These are phyloP conservation scores for Rauvolfia tetraphylla DNA, from an alignment of 257 asterid genomes.

Conservation along the genomic window DNA sequence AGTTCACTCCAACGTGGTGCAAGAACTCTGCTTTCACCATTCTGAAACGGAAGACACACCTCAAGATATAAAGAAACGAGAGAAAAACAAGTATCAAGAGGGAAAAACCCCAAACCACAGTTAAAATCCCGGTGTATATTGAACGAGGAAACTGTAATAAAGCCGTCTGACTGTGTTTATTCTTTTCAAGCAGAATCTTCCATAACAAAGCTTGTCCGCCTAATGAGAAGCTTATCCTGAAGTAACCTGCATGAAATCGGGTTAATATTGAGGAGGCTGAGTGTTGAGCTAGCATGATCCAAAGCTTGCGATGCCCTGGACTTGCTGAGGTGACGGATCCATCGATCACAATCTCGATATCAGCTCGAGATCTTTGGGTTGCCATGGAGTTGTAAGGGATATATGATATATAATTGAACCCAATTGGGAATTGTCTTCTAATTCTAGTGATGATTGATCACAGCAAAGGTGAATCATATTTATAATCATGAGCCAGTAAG, in stretches of 20 bases:
- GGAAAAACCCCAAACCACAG: conserved; percentile 42
- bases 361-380: not conserved
- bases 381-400: not conserved
- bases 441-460: not conserved
- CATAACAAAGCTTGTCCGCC: conserved; percentile 57
- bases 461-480: not conserved
- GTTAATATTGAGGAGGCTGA: conserved; percentile 25
- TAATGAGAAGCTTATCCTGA: conserved; percentile 54
- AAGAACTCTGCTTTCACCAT: conserved; percentile 45
- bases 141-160: conserved; percentile 22
- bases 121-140: conserved; percentile 20
- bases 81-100: conserved; percentile 34
- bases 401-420: too few relatives aligned
- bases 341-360: not conserved
- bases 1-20: conserved; percentile 63
- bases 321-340: not conserved
- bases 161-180: conserved; percentile 7
- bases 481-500: too few relatives aligned
- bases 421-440: too few relatives aligned
- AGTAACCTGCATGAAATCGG: conserved; percentile 59
- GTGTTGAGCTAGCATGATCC: not conserved
- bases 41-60: conserved; percentile 43
- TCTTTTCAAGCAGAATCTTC: conserved; percentile 52
- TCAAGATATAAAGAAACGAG: conserved; percentile 42
- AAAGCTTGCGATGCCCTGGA: not conserved